Evolutionary conservation across 208 protist species (phyloP), one percentile per base, ranked within the genome.

Genomic region (Trypanosoma grayi): DNA sequence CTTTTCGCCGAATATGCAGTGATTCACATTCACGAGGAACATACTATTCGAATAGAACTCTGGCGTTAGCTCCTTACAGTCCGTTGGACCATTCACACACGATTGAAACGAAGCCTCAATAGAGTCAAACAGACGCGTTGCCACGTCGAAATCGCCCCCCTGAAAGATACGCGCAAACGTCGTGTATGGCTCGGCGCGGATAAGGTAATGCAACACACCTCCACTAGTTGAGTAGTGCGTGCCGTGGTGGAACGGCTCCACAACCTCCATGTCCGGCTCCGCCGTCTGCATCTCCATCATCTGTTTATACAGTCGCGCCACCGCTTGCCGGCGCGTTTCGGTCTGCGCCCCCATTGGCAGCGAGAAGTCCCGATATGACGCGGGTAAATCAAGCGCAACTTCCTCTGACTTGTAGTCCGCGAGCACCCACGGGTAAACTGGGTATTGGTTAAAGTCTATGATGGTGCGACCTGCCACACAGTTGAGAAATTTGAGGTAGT

Each of bases 151-250:
- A 50, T 85, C 77, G 9, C 87, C 90, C 24, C 86, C 86, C 64
- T 97, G 90, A 45, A 95, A 92, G 10, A 92, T 76, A 27, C 81
- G 79, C 24, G 79, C 77, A 58, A 86, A 90, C 13, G 79, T 91
- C n/a, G 90, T 92, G 86, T 98, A 99, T 34, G 98, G 98, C 85
- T 99, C 94, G 14, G 97, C 59, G 31, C 98, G 92, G 6, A 99
- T 73, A 10, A 99, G 70, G 63, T 93, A 99, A 77, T 97, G 94
- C 16, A 99, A 74, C 18, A 99, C 97, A 3, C 90, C 85, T 20
- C 83, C 96, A 34, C 96, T 94, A 2, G 87, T 97, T 3, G 90
- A 98, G 71, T 99, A 99, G 86, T 99, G 98, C n/a, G 97, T 97
- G 43, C 98, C 98, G 75, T 99, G 98, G 67, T 99, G 94, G 70